Percentiles rank a stretch among this genome's conserved stretches.
phyloP scores from a whole-genome alignment of 805 yeast genomes.

The Wickerhamomyces mucosus region DNA sequence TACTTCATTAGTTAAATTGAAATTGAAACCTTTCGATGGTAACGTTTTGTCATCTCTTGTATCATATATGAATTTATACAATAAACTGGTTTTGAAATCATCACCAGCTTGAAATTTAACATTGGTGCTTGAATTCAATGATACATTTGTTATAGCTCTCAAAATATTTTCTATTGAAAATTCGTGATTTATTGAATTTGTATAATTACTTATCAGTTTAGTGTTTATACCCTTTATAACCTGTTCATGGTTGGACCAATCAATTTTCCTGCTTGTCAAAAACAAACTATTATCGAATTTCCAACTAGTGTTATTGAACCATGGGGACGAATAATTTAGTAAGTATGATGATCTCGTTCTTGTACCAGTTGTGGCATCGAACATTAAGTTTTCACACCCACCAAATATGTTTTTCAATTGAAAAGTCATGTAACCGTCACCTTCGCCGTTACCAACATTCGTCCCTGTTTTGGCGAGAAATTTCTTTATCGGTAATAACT shows the following conservation, averaged over 20 bases:
- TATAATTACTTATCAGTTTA: constrained; percentile 20
- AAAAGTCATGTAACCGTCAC: constrained; percentile 82
- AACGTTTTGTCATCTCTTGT: constrained; percentile 31
- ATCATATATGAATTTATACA: constrained; percentile 32
- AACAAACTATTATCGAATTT: constrained; percentile 42
- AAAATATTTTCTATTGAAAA: constrained; percentile 32
- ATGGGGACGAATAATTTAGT: constrained; percentile 42
- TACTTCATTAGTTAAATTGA: constrained; percentile 34
- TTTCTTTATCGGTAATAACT: constrained; percentile 46
- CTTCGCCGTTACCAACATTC: constrained; percentile 93
- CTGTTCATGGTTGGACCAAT: constrained; percentile 49
- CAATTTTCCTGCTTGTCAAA: constrained; percentile 40
- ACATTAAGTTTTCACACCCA: constrained; percentile 52
- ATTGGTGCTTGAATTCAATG: constrained; percentile 40
- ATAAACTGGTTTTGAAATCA: constrained; percentile 45
- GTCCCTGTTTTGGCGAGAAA: constrained; percentile 89
- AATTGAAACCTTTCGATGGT: constrained; percentile 34
- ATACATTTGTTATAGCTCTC: constrained; percentile 28
- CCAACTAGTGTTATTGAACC: constrained; percentile 39
- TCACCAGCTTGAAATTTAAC: constrained; percentile 54
- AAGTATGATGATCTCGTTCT: constrained; percentile 47
- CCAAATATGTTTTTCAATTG: constrained; percentile 55
- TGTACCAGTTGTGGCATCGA: constrained; percentile 53
- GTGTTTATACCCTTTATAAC: constrained; percentile 32
- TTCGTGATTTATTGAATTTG: constrained; percentile 35